Conservation (phyloP, 2,329 filamentous ascomycete genomes). For the Aquanectria penicillioides region DNA sequence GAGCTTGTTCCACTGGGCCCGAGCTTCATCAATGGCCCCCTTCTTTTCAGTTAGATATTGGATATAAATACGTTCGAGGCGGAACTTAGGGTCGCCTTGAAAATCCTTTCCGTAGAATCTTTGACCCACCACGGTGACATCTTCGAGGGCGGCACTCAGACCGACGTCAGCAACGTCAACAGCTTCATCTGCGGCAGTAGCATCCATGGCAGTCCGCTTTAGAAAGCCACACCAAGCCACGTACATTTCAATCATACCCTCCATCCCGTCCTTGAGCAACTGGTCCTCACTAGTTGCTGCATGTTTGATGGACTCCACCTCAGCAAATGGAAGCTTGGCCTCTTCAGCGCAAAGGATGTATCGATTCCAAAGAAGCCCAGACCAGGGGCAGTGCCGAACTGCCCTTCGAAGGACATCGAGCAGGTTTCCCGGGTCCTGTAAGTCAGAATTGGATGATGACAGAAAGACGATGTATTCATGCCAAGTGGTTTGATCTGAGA, state of each 20-base stretch:
- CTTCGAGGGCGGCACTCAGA: constrained; percentile 85
- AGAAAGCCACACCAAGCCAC: constrained; percentile 95
- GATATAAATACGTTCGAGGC: constrained; percentile 90
- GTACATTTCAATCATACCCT: constrained; percentile 90
- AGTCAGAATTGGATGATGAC: constrained; percentile 55
- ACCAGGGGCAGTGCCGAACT: constrained; percentile 92
- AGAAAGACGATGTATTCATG: constrained; percentile 84
- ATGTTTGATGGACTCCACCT: constrained; percentile 91
- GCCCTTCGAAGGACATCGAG: constrained; percentile 82
- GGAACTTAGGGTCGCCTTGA: constrained; percentile 87
- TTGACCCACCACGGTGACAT: constrained; percentile 82
- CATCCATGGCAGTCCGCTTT: constrained; percentile 82
- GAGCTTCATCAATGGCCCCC: constrained; percentile 78
- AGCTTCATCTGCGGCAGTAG: constrained; percentile 80
- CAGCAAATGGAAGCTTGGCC: constrained; percentile 77
- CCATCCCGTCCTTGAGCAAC: constrained; percentile 85
- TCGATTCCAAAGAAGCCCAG: constrained; percentile 88
- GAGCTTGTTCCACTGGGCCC: constrained; percentile 80
- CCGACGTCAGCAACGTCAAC: constrained; percentile 91
- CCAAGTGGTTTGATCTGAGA: constrained; percentile 81
- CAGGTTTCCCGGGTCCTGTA: constrained; percentile 54
- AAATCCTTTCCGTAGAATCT: constrained; percentile 78
- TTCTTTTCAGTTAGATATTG: constrained; percentile 90
- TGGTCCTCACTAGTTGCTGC: constrained; percentile 87
- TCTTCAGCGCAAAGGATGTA: constrained; percentile 88